Conservation (phyloP, 352 stramenopile species). For the Pythium inflatum region DNA sequence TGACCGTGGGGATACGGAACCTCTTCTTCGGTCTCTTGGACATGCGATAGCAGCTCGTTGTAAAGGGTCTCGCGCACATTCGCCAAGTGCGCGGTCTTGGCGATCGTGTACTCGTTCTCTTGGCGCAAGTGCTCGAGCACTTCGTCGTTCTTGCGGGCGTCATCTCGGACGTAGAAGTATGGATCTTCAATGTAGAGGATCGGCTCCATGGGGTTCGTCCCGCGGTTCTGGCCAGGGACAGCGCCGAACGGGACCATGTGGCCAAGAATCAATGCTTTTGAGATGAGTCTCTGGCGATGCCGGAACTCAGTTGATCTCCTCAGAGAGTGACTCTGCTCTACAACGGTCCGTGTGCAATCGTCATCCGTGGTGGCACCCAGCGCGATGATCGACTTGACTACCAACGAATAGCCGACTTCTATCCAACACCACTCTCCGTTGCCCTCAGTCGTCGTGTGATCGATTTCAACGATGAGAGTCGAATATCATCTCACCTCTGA, state of each 20-base stretch:
- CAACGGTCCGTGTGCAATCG: too few species aligned
- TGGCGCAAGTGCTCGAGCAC: constrained; percentile 91
- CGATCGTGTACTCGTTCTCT: constrained; percentile 94
- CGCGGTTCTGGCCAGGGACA: constrained; percentile 79
- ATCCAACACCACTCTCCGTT: too few species aligned
- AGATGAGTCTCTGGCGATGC: too few species aligned
- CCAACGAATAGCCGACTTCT: too few species aligned
- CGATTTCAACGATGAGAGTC: too few species aligned
- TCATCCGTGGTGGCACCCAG: too few species aligned
- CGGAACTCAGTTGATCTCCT: too few species aligned
- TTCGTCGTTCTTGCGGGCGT: constrained; percentile 90
- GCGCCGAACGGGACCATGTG: constrained; percentile 87
- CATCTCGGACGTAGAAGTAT: constrained; percentile 96
- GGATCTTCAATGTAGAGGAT: constrained; percentile 90
- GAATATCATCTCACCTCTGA: too few species aligned
- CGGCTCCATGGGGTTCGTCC: constrained; percentile 88
- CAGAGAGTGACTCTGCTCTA: too few species aligned
- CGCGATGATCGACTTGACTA: too few species aligned
- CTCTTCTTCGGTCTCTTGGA: constrained; percentile 89
- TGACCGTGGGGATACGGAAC: constrained; percentile 81
- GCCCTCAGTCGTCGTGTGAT: too few species aligned
- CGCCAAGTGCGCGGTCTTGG: constrained; percentile 85
- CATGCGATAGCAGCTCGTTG: constrained; percentile 90
- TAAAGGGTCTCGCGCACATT: constrained; percentile 90
- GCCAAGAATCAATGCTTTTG: too few species aligned